Conservation (phyloP, 1,284 basidiomycete species). For the Cutaneotrichosporon sp. region DNA sequence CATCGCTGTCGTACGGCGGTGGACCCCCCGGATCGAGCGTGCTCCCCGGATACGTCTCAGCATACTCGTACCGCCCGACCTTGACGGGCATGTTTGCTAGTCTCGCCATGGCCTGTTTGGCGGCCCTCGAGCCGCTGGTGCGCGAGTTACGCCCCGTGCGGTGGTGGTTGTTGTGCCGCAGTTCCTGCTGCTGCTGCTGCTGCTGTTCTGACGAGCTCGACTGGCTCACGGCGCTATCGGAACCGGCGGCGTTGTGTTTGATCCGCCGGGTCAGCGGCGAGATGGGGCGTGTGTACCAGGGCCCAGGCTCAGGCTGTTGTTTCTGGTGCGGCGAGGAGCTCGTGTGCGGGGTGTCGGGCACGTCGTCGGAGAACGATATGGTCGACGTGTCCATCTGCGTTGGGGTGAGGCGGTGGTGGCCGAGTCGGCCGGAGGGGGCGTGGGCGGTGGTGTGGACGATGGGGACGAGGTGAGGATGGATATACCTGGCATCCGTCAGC, state of each 20-base stretch:
- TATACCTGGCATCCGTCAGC: too few species aligned
- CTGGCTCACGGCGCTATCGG: not conserved
- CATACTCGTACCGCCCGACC: constrained; percentile 1
- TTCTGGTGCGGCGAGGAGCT: constrained; percentile 5
- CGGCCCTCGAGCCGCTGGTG: too few species aligned
- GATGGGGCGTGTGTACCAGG: constrained; percentile 31
- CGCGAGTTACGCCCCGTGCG: too few species aligned
- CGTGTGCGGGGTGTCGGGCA: constrained; percentile 9
- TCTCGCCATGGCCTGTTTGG: constrained; percentile 1
- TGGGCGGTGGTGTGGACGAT: too few species aligned
- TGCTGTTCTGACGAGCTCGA: not conserved
- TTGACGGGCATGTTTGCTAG: constrained; percentile 1
- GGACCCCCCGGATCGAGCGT: too few species aligned
- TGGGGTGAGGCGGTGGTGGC: not conserved
- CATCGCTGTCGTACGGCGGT: constrained; percentile 11
- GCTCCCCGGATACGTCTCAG: too few species aligned
- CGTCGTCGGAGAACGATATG: constrained; percentile 24
- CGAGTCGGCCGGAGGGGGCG: too few species aligned
- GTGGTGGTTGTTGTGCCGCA: too few species aligned
- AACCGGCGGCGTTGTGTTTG: not conserved
- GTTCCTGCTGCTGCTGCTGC: not conserved
- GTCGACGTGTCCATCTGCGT: constrained; percentile 34
- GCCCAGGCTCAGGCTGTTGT: constrained; percentile 14
- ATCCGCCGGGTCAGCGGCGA: constrained; percentile 20
- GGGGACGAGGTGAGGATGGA: too few species aligned